phyloP scores from a whole-genome alignment of 192 early-diverging fungal species.

The Linnemannia exigua region DNA sequence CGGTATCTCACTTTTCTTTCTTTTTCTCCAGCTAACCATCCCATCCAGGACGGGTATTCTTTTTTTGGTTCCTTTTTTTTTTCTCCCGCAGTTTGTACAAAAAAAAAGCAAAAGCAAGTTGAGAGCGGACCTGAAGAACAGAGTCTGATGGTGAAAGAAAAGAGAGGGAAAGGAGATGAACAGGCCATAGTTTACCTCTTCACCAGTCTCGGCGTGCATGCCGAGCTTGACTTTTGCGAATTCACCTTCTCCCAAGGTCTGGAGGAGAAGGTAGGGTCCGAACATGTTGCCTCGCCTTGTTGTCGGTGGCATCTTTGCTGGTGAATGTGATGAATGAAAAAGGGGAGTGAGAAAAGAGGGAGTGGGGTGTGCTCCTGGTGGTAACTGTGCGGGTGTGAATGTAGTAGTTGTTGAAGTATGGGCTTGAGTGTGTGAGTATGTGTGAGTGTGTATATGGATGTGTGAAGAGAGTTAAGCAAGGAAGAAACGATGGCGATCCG shows the following conservation, averaged over 20 bases:
- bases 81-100: slow-evolving; percentile 7
- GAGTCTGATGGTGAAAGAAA: background rate
- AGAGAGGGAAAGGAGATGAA: background rate
- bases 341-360: background rate
- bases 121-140: slow-evolving; percentile 16
- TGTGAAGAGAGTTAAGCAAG: background rate
- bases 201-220: slow-evolving; percentile 81
- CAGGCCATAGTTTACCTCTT: slow-evolving; percentile 75
- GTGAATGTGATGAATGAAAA: slow-evolving; percentile 1
- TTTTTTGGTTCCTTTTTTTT: background rate
- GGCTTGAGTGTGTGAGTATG: background rate
- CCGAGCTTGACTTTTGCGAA: slow-evolving; percentile 99
- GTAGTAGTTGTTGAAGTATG: background rate
- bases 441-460: background rate
- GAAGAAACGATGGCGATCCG: slow-evolving; percentile 1
- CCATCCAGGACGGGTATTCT: background rate
- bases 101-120: background rate
- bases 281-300: slow-evolving; percentile 76
- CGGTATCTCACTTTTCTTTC: background rate
- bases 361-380: background rate
- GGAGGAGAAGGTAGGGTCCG: slow-evolving; percentile 94
- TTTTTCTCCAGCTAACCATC: background rate
- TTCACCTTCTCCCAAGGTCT: slow-evolving; percentile 98
- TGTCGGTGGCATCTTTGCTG: slow-evolving; percentile 36
- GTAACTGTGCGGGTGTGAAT: background rate